Evolutionary conservation across 805 yeast genomes (phyloP).

Genomic region (Clavispora santaluciae): DNA sequence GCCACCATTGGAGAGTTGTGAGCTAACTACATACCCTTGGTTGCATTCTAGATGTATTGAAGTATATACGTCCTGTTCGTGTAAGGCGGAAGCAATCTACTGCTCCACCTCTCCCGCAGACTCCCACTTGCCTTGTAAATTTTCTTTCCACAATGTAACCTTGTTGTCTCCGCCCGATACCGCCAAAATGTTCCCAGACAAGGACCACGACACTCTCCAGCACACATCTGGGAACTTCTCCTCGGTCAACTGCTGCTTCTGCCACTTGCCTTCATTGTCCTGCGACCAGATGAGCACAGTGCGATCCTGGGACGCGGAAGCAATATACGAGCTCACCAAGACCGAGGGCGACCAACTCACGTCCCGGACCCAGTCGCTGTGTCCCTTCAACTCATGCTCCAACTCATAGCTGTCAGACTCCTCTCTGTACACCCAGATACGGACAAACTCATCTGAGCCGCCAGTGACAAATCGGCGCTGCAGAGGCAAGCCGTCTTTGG

Average conservation of each 20-base stretch:
- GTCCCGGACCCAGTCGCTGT: conserved; percentile 97
- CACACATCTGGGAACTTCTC: conserved; percentile 94
- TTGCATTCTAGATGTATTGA: neutral
- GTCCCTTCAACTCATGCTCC: conserved; percentile 82
- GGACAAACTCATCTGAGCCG: conserved; percentile 91
- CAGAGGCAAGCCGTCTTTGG: conserved; percentile 25
- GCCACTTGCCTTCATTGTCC: conserved; percentile 70
- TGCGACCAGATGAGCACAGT: conserved; percentile 95
- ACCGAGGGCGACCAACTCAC: conserved; percentile 97
- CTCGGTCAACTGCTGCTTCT: conserved; percentile 63
- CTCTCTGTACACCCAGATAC: conserved; percentile 76
- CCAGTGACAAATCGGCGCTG: conserved; percentile 84
- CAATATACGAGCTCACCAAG: conserved; percentile 81
- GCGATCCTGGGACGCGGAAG: conserved; percentile 95
- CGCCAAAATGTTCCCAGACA: conserved; percentile 92
- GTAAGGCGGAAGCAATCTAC: conserved; percentile 23
- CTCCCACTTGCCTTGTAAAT: conserved; percentile 90
- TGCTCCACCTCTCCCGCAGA: conserved; percentile 95
- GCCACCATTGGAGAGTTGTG: conserved; percentile 48
- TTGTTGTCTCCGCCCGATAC: conserved; percentile 95
- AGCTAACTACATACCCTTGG: neutral
- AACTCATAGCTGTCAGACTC: conserved; percentile 53
- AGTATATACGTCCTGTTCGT: neutral
- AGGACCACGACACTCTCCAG: conserved; percentile 98
- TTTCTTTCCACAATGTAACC: conserved; percentile 95